phyloP scores from a whole-genome alignment of 169 alveolate genomes.

The Sarcocystis neurona region DNA sequence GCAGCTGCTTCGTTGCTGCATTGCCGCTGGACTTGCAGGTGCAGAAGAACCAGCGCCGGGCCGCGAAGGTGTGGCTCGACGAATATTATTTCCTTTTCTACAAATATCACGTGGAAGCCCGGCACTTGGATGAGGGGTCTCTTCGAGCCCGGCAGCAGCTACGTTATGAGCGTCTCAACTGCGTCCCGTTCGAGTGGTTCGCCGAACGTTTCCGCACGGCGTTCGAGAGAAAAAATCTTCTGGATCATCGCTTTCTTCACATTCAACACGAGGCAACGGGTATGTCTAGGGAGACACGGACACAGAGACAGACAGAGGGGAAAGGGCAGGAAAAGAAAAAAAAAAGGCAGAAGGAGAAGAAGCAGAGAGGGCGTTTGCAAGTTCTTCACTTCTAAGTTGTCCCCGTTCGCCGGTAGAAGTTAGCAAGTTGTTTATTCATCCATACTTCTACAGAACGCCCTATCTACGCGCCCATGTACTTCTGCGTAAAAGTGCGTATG shows the following conservation, averaged over 20 bases:
- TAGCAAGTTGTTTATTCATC: not conserved
- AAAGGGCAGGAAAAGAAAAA: not conserved
- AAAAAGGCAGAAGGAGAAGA: not conserved
- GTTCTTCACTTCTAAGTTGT: not conserved
- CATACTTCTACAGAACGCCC: not conserved
- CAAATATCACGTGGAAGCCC: conserved; percentile 47
- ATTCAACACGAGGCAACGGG: conserved; percentile 48
- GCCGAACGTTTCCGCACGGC: conserved; percentile 53
- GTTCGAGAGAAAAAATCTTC: conserved; percentile 45
- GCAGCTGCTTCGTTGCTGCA: not conserved
- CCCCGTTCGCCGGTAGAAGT: not conserved
- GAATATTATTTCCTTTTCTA: conserved; percentile 56
- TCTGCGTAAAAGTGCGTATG: not conserved
- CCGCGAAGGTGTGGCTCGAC: conserved; percentile 68
- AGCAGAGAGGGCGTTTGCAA: not conserved
- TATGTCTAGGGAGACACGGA: not conserved
- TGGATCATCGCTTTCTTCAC: conserved; percentile 54
- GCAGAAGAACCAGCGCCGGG: conserved; percentile 65
- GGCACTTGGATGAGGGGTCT: conserved; percentile 43
- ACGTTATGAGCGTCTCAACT: conserved; percentile 24
- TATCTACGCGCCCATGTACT: not conserved
- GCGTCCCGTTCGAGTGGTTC: conserved; percentile 65
- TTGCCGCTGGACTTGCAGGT: conserved; percentile 28
- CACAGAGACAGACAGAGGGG: not conserved
- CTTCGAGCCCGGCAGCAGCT: not conserved